These are phyloP conservation scores for Macrolepiota fuliginosa DNA, from an alignment of 768 basidiomycete genomes.

Conservation along the genomic window DNA sequence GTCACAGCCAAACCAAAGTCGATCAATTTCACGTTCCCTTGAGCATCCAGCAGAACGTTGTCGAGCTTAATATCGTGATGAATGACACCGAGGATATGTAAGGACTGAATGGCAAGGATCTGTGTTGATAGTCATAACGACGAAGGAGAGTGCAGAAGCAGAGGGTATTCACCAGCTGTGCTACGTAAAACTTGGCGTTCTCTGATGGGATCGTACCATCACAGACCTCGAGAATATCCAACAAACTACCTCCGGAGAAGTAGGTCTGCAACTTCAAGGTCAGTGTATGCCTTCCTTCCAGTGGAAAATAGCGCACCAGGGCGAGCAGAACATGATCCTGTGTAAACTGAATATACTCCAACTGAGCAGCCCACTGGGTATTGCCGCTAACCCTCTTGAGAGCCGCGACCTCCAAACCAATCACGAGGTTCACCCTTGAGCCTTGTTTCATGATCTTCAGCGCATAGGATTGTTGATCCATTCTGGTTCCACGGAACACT, in stretches of 20 bases:
- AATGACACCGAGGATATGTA: slow-evolving; percentile 12
- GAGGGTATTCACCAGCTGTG: not conserved
- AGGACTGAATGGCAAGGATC: slow-evolving; percentile 8
- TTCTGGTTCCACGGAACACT: not conserved
- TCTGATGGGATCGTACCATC: not conserved
- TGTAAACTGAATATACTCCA: not conserved
- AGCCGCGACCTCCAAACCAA: not conserved
- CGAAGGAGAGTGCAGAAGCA: not conserved
- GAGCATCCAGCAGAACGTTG: slow-evolving; percentile 9
- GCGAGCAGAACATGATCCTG: not conserved
- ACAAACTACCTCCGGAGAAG: not conserved
- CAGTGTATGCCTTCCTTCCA: not conserved
- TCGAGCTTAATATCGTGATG: slow-evolving; percentile 14
- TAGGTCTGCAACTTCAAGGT: not conserved
- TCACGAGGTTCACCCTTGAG: not conserved
- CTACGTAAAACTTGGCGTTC: not conserved
- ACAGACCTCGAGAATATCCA: not conserved
- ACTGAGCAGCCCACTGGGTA: not conserved
- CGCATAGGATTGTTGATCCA: not conserved
- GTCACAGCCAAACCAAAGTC: slow-evolving; percentile 11
- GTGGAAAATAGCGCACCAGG: not conserved
- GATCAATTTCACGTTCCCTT: slow-evolving; percentile 9
- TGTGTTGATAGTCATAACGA: not conserved
- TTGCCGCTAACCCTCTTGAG: not conserved
- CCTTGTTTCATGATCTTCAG: not conserved